Percentiles rank a stretch among this genome's conserved stretches.
phyloP scores from a whole-genome alignment of 805 yeast species.

The Candida coquimbonensis region DNA sequence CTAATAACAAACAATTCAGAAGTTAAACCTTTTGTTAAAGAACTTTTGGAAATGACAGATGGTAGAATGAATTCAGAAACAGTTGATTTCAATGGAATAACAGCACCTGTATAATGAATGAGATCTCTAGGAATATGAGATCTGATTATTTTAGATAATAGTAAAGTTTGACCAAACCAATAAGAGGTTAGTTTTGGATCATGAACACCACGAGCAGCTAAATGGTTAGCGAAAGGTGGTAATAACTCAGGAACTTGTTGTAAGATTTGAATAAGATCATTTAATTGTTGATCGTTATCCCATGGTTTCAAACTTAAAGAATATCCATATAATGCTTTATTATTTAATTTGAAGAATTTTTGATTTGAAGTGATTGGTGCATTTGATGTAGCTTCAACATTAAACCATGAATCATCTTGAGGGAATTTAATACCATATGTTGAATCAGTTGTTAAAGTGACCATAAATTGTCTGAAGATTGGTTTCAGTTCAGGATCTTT shows the following conservation, averaged over 20 bases:
- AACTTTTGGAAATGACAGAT: conserved; percentile 48
- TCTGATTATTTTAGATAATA: conserved; percentile 53
- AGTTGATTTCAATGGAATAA: conserved; percentile 28
- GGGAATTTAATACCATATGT: conserved; percentile 38
- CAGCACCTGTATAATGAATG: conserved; percentile 16
- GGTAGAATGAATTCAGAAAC: conserved; percentile 59
- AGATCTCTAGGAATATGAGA: conserved; percentile 44
- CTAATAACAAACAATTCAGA: conserved; percentile 44
- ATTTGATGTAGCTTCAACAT: conserved; percentile 18
- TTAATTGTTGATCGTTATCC: conserved; percentile 62
- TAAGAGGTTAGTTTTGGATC: conserved; percentile 77
- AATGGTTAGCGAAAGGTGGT: conserved; percentile 58
- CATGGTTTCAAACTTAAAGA: conserved; percentile 70
- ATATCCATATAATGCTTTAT: conserved; percentile 58
- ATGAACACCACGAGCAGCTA: conserved; percentile 59
- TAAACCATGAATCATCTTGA: conserved; percentile 48
- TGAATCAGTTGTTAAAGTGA: conserved; percentile 41
- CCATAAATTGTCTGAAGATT: conserved; percentile 38
- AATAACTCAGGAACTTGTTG: conserved; percentile 58
- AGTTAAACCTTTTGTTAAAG: conserved; percentile 53
- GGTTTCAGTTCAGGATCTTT: conserved; percentile 29
- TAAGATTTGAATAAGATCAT: conserved; percentile 45
- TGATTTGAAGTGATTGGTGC: conserved; percentile 34
- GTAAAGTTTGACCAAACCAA: conserved; percentile 70
- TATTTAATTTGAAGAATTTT: conserved; percentile 51